Evolutionary conservation across 495 filamentous ascomycete species (phyloP).

Genomic region (Trichoderma gamsii): DNA sequence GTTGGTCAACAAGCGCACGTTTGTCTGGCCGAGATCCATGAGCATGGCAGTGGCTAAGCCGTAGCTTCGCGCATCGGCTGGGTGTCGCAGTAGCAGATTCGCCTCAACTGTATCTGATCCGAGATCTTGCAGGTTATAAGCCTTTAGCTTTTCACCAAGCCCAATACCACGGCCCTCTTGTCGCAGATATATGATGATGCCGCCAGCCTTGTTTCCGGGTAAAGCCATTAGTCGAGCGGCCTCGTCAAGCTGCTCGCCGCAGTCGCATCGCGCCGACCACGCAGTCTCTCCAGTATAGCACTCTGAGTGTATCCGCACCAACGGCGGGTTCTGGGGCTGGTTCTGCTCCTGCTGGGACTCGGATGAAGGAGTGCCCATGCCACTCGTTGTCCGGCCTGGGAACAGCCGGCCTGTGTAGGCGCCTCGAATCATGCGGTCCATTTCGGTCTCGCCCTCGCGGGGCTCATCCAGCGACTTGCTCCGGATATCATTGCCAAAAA

Average conservation of each 20-base stretch:
- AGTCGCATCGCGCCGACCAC: conserved; percentile 96
- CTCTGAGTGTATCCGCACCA: conserved; percentile 94
- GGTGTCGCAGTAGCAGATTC: conserved; percentile 84
- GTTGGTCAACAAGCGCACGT: conserved; percentile 87
- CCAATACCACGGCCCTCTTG: conserved; percentile 97
- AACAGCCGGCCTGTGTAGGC: conserved; percentile 85
- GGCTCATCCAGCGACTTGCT: conserved; percentile 72
- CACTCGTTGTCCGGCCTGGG: conserved; percentile 73
- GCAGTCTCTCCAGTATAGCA: conserved; percentile 99
- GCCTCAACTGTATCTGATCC: conserved; percentile 95
- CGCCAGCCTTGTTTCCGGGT: conserved; percentile 59
- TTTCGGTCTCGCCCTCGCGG: conserved; percentile 83
- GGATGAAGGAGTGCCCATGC: conserved; percentile 27
- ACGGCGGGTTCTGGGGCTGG: conserved; percentile 37
- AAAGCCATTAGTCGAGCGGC: conserved; percentile 90
- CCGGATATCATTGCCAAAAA: conserved; percentile 82
- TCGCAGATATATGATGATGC: conserved; percentile 89
- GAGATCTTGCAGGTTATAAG: conserved; percentile 94
- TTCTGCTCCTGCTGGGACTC: conserved; percentile 11
- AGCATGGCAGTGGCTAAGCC: conserved; percentile 93
- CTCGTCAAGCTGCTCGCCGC: conserved; percentile 95
- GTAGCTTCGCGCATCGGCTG: conserved; percentile 90
- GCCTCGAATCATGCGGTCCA: conserved; percentile 91
- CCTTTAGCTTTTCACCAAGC: conserved; percentile 90
- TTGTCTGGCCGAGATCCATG: conserved; percentile 69